Evolutionary conservation across 23 red algal genomes (phyloP).

Genomic region (Gracilariopsis chorda): DNA sequence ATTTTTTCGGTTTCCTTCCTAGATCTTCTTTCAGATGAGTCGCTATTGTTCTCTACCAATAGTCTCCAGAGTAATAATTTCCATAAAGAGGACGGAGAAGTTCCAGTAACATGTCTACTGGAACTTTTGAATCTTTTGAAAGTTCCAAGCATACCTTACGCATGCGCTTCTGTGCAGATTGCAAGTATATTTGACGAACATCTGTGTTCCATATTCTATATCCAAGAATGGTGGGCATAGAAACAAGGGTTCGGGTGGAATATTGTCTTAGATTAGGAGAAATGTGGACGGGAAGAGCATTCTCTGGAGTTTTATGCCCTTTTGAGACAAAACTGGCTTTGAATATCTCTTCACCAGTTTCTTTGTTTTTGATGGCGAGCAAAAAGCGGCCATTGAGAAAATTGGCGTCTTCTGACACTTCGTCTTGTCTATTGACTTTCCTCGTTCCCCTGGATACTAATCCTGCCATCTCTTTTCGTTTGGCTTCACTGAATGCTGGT

Average conservation of each 20-base stretch:
- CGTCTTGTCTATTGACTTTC: background rate
- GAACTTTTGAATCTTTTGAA: background rate
- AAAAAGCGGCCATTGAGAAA: background rate
- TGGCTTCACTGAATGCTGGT: background rate
- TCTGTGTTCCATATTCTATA: background rate
- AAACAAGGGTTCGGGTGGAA: background rate
- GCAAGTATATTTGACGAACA: background rate
- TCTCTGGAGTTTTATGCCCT: background rate
- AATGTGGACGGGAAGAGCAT: background rate
- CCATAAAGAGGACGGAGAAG: slow-evolving; percentile 5
- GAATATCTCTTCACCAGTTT: background rate
- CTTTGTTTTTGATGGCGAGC: background rate
- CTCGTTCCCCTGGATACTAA: background rate
- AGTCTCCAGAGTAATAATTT: slow-evolving; percentile 24
- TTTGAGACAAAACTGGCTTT: background rate
- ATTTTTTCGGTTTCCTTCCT: background rate
- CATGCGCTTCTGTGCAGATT: background rate
- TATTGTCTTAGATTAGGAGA: background rate
- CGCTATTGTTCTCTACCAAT: background rate
- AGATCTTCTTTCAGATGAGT: slow-evolving; percentile 7
- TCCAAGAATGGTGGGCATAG: background rate
- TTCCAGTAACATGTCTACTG: background rate
- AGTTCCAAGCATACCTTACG: background rate
- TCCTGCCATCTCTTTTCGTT: background rate
- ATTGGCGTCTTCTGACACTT: background rate